These are phyloP conservation scores for Porogramme epimiltina DNA, from an alignment of 1,284 basidiomycete genomes.

Conservation along the genomic window DNA sequence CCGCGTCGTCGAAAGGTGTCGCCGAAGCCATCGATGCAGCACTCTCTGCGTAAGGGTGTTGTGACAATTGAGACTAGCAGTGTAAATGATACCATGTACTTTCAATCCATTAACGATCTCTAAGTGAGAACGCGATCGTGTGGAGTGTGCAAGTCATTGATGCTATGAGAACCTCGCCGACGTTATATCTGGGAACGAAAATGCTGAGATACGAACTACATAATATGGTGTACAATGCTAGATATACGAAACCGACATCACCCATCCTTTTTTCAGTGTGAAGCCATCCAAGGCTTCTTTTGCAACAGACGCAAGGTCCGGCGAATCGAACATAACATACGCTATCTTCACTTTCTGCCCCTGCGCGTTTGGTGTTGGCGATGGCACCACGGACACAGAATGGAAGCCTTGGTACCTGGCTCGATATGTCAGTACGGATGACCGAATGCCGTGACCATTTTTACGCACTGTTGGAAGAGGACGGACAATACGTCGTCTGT, in stretches of 20 bases:
- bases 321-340: constrained; percentile 73
- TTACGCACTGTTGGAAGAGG: constrained; percentile 86
- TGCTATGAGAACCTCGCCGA: no score
- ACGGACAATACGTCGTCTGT: constrained; percentile 79
- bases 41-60: constrained; percentile 21
- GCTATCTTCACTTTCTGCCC: constrained; percentile 73
- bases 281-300: constrained; percentile 81
- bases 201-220: constrained; percentile 21
- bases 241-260: constrained; percentile 76
- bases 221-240: constrained; percentile 37
- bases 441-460: background rate
- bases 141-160: no score
- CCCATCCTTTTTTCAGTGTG: constrained; percentile 79
- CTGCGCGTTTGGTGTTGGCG: constrained; percentile 61
- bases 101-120: background rate
- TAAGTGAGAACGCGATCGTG: no score
- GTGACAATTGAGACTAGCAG: no score
- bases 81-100: no score
- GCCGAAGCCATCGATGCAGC: constrained; percentile 49
- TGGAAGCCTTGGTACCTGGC: constrained; percentile 77
- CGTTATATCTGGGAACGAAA: constrained; percentile 16
- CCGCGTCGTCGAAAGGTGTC: constrained; percentile 56
- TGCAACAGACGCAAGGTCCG: constrained; percentile 72
- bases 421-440: background rate
- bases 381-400: constrained; percentile 65